These are phyloP conservation scores for Neoboletus subvelutipes DNA, from an alignment of 768 basidiomycete genomes.

Conservation along the genomic window DNA sequence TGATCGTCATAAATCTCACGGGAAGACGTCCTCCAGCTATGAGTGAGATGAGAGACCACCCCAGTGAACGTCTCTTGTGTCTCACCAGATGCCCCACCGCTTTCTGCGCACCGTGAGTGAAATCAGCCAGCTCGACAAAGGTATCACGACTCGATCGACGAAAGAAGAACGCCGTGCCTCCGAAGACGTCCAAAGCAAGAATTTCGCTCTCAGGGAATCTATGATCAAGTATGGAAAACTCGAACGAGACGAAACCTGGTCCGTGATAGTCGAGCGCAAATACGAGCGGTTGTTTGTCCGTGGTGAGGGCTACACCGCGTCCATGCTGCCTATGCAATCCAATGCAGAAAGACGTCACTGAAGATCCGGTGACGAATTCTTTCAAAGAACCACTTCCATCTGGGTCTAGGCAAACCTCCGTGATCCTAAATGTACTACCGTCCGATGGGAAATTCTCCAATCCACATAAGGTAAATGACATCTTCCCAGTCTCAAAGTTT, in stretches of 20 bases:
- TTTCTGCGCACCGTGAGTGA: background rate
- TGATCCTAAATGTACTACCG: too few species aligned
- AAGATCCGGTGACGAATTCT: too few species aligned
- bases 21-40: background rate
- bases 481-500: background rate
- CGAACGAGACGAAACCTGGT: background rate
- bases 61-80: background rate
- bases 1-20: background rate
- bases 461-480: background rate
- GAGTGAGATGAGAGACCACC: background rate
- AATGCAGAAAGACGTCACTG: too few species aligned
- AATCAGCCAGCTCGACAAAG: background rate
- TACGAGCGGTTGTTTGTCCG: background rate
- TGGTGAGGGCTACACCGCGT: background rate
- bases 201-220: background rate
- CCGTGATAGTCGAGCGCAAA: background rate
- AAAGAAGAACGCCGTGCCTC: background rate
- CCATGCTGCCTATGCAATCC: too few species aligned
- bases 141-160: background rate
- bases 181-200: background rate
- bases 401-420: too few species aligned
- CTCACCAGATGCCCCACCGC: background rate
- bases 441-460: background rate
- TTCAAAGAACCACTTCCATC: too few species aligned
- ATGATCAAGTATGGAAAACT: background rate